Base-by-base conservation (phyloP, 306 rosid species). In the Oxytropis ochrocephala region DNA sequence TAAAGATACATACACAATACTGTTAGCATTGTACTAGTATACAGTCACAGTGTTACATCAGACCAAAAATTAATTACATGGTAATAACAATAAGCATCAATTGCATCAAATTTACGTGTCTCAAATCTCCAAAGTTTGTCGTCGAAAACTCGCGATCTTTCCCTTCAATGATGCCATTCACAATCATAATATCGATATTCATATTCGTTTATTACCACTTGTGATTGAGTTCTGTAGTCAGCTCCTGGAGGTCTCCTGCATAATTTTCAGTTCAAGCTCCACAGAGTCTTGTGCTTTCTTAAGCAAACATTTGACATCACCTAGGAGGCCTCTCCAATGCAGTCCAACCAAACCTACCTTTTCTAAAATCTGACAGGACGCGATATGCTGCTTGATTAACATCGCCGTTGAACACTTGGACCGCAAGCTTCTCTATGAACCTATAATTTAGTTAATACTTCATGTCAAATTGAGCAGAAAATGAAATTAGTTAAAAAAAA, bases 321-420 rank as follows among this genome's bases (percentile, higher is more conserved):
- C 78, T 73, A 16, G 98, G 87, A 35, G 98, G 98, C 77, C 96
- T 86, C 89, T 94, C 98, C 48, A 88, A 57, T 56, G 96, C 91
- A 44, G 85, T 75, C 98, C 98, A 94, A 72, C 97, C 96, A 60
- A 91, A 81, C 80, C 64, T 88, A 5, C 96, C 98, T 83, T 87
- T 94, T 41, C 95, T 87, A 78, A 90, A 94, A 88, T 94, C 98
- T 7, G 89, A 67, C 59, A 94, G 79, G 65, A 94, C 35, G 1
- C 98, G 92, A 38, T 79, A 90, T 49, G 97, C 89, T 0, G 92
- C 95, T 80, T 91, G 98, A 77, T 94, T 83, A 59, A 53, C 69
- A 72, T 88, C 82, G 11, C 98, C 95, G 4, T 85, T 90, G 75
- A 94, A 94, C 79, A 91, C 51, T 60, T 81, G 84, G 64, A 78